Evolutionary conservation across 495 filamentous ascomycete species (phyloP), one percentile per base, ranked within the genome.

Genomic region (Aspergillus diversus): DNA sequence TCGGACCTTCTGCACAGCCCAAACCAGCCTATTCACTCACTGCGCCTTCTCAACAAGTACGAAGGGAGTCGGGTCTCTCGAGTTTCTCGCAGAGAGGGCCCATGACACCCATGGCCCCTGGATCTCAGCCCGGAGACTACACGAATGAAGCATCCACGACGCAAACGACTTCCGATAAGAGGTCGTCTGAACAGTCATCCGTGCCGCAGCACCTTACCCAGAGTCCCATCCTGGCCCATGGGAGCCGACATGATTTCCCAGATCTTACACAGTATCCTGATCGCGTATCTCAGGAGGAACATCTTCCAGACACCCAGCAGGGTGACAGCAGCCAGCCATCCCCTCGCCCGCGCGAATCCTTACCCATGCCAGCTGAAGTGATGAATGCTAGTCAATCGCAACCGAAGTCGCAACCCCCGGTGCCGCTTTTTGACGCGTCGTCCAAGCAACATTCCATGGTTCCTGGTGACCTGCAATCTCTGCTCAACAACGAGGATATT

Each of bases 81-180:
- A 80, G 75, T 66, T 73, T 84, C 35, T 88, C 91, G 5, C 93
- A 97, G 73, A 80, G 83, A 46, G 90, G 89, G 7, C 86, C 84
- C 0, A 81, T 92, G 54, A 93, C 91, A 5, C 84, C 89, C 27
- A 83, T 97, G 71, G 87, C 89, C 9, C 85, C 86, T 8, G 90
- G 90, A 13, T 89, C 92, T 35, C 88, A 92, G 55, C 86, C 90
- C 5, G 86, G 82, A 4, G 90, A 91, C 49, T 87, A 94, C 63
- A 75, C 84, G 33, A 97, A 97, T 66, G 90, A 93, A 67, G 93
- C 92, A 5, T 96, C 93, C 7, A 95, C 92, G 0, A 88, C 86
- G 16, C 83, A 83, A 59, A 92, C 91, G n/a, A 90, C 90, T 46
- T 92, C 89, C 5, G 86, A 89, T 42, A 87, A 91, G 66, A 92